Percentiles rank a stretch among this genome's conserved stretches.
Conservation (phyloP, 768 basidiomycete genomes). For the Cubamyces lactineus region DNA sequence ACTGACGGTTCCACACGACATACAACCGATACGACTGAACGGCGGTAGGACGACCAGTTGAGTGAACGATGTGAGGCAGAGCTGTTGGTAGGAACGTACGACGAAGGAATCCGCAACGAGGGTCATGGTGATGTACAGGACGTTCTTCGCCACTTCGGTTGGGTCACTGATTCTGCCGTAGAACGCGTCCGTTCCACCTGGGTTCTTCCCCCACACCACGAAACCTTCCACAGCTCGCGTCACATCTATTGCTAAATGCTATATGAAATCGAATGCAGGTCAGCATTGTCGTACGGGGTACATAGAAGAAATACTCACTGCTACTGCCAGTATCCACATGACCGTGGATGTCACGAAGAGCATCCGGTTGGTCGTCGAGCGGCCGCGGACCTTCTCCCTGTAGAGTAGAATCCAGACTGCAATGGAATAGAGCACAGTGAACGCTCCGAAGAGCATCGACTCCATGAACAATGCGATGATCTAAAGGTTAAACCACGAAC, state of each 20-base stretch:
- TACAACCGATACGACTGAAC: slow-evolving; percentile 16
- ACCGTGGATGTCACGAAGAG: slow-evolving; percentile 21
- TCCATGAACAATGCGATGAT: slow-evolving; percentile 25
- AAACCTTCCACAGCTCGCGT: slow-evolving; percentile 15
- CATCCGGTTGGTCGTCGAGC: slow-evolving; percentile 18
- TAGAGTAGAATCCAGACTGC: slow-evolving; percentile 25
- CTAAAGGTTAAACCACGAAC: neutral
- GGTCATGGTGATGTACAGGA: slow-evolving; percentile 23
- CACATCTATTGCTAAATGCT: slow-evolving; percentile 23
- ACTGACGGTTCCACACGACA: slow-evolving; percentile 17
- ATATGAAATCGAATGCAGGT: neutral
- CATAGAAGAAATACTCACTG: slow-evolving; percentile 2
- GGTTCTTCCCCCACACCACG: slow-evolving; percentile 11
- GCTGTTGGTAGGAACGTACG: neutral
- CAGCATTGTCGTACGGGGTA: neutral
- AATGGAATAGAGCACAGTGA: slow-evolving; percentile 24
- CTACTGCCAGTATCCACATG: slow-evolving; percentile 20
- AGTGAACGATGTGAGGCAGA: neutral
- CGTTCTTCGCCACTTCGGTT: slow-evolving; percentile 23
- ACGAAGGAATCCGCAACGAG: slow-evolving; percentile 23
- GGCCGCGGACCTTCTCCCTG: slow-evolving; percentile 21
- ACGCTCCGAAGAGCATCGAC: slow-evolving; percentile 24
- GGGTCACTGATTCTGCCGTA: slow-evolving; percentile 16
- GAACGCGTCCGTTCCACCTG: slow-evolving; percentile 8
- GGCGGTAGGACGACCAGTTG: neutral